Evolutionary conservation across 306 rosid species (phyloP), one percentile per base, ranked within the genome.

Genomic region (Gillenia trifoliata): DNA sequence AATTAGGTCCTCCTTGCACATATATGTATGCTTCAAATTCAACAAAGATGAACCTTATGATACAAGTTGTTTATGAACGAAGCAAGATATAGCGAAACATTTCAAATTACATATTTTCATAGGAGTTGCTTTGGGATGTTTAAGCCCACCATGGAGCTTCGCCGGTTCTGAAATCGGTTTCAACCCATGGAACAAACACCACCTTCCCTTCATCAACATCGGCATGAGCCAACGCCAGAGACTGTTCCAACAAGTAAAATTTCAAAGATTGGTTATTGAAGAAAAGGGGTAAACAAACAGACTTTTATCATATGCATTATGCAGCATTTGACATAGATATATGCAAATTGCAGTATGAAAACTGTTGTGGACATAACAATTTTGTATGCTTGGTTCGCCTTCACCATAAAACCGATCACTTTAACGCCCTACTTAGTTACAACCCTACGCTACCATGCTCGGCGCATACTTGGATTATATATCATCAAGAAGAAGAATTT

Each of bases 131-230:
- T 64, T 26, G 55, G 23, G 65, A 34, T 45, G 69, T 78, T 81
- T 74, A 92, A 79, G 97, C 57, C 97, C 97, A 92, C 96, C 97
- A 92, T 77, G 97, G 97, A 82, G 74, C 80, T 0, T 86, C 96
- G 49, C 93, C 97, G 45, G 96, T 92, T 88, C 97, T 92, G 86
- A 92, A 92, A 72, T 92, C 97, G 1, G 97, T 92, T 88, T 92
- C 97, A 52, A 84, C 87, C 97, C 97, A 92, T n/a, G 92, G 97
- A 59, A 92, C 97, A 75, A 92, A 92, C 77, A 88, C 61, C 0
- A 89, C 96, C 88, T 92, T 92, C 71, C 97, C 97, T 16, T 85
- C 87, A 43, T 88, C 96, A 22, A 84, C 11, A 79, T 90, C 96
- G 70, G 88, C 86, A 75, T 90, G 96, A 12, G 89, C 96, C 88